These are phyloP conservation scores for Pseudogymnoascus sp. DNA, from an alignment of 2,329 filamentous ascomycete species.

Conservation along the genomic window DNA sequence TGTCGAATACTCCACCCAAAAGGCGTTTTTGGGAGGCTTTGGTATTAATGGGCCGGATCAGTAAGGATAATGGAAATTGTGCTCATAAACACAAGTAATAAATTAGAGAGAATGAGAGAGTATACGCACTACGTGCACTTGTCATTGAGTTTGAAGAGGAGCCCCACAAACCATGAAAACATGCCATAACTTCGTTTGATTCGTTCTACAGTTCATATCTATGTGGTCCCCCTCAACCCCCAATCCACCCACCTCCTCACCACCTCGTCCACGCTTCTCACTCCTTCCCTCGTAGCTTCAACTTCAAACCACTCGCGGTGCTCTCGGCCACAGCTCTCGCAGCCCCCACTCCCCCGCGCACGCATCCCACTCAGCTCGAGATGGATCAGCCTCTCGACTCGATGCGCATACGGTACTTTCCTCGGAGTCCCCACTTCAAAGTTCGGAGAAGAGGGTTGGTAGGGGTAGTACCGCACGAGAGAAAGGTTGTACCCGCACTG, in stretches of 20 bases:
- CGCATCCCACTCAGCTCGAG: slow-evolving; percentile 63
- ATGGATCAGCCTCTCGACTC: slow-evolving; percentile 84
- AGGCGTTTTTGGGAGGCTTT: too few species aligned
- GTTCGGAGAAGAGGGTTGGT: slow-evolving; percentile 40
- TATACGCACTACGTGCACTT: not conserved
- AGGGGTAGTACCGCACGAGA: slow-evolving; percentile 86
- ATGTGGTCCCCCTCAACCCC: slow-evolving; percentile 28
- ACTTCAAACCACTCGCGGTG: slow-evolving; percentile 97
- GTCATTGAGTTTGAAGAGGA: not conserved
- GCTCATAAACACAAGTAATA: too few species aligned
- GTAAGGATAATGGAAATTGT: too few species aligned
- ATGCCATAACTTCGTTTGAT: not conserved
- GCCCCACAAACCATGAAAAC: not conserved
- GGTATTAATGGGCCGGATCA: too few species aligned
- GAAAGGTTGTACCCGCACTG: slow-evolving; percentile 88
- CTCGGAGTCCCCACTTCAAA: slow-evolving; percentile 36
- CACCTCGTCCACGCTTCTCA: slow-evolving; percentile 62
- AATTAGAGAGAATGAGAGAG: too few species aligned
- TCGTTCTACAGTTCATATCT: not conserved
- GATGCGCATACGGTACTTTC: slow-evolving; percentile 77
- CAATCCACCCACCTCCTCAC: slow-evolving; percentile 80
- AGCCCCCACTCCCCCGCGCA: slow-evolving; percentile 53
- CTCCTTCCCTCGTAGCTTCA: slow-evolving; percentile 59
- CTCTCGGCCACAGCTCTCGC: slow-evolving; percentile 69
- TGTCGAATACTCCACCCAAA: too few species aligned